Percentiles rank a stretch among this genome's conserved stretches.
phyloP scores from a whole-genome alignment of 768 basidiomycete species.

The Russula compacta region DNA sequence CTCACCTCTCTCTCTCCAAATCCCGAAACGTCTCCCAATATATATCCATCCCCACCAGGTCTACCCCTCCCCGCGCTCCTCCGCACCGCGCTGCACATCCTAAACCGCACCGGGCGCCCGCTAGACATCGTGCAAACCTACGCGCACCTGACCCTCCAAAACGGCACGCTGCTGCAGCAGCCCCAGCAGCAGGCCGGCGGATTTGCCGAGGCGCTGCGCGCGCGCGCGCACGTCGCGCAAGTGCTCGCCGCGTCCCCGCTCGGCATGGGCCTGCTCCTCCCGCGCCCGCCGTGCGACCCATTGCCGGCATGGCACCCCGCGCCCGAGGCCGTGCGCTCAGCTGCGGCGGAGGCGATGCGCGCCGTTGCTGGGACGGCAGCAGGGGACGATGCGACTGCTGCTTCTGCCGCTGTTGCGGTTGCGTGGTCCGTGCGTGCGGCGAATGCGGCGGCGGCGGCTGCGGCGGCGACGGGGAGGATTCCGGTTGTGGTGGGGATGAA shows the following conservation, averaged over 20 bases:
- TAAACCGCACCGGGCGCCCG: conserved; percentile 37
- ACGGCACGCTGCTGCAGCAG: conserved; percentile 40
- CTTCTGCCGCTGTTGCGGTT: conserved; percentile 50
- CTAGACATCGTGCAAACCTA: conserved; percentile 76
- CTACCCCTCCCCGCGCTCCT: conserved; percentile 79
- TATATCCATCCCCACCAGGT: too few relatives aligned
- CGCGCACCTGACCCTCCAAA: conserved; percentile 73
- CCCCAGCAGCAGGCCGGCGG: too few relatives aligned
- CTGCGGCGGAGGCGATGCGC: conserved; percentile 32
- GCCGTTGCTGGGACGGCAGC: conserved; percentile 30
- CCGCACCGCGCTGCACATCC: conserved; percentile 67
- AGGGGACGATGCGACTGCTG: conserved; percentile 31
- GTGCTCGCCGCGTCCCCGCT: conserved; percentile 75
- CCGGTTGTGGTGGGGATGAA: conserved; percentile 71
- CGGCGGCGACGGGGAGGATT: conserved; percentile 24
- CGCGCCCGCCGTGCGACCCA: conserved; percentile 34
- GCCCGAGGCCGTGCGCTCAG: conserved; percentile 38
- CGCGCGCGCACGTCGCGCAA: conserved; percentile 57
- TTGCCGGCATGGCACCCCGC: conserved; percentile 64
- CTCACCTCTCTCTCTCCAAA: not conserved
- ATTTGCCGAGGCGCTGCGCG: too few relatives aligned
- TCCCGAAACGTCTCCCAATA: too few relatives aligned
- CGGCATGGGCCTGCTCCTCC: conserved; percentile 71
- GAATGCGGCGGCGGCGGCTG: not conserved
- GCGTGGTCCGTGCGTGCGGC: conserved; percentile 52